Percentiles rank a stretch among this genome's conserved stretches.
Evolutionary conservation across 768 basidiomycete genomes (phyloP).

Genomic region (Auricularia heimuer): DNA sequence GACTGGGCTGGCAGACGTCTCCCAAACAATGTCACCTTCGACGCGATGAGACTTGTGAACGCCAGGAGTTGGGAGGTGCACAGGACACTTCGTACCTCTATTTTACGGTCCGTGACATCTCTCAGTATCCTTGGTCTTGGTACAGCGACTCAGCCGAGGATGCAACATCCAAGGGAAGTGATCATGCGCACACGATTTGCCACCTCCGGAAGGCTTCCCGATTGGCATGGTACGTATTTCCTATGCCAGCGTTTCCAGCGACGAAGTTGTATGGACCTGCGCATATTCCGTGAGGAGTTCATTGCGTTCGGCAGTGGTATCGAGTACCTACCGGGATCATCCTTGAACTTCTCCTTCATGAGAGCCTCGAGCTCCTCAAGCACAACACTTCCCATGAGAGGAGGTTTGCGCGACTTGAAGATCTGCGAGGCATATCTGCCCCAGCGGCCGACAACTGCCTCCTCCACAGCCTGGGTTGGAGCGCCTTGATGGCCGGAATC

Average conservation of each 20-base stretch:
- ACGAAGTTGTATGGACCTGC: background rate
- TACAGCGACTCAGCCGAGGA: background rate
- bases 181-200: background rate
- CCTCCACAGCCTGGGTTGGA: background rate
- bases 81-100: background rate
- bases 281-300: background rate
- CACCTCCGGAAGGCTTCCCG: background rate
- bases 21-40: background rate
- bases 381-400: background rate
- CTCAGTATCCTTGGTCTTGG: conserved; percentile 58
- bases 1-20: background rate
- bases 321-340: background rate
- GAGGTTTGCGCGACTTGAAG: background rate
- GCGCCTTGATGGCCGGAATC: background rate
- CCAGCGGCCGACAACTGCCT: background rate
- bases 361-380: background rate
- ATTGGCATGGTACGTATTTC: background rate
- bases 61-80: background rate
- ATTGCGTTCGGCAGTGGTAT: background rate
- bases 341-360: background rate
- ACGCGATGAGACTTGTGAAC: background rate
- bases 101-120: conserved; percentile 43
- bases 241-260: background rate
- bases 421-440: background rate
- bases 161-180: no score